Conservation (phyloP, 176 grass and related monocot genomes). For the Ensete ventricosum region DNA sequence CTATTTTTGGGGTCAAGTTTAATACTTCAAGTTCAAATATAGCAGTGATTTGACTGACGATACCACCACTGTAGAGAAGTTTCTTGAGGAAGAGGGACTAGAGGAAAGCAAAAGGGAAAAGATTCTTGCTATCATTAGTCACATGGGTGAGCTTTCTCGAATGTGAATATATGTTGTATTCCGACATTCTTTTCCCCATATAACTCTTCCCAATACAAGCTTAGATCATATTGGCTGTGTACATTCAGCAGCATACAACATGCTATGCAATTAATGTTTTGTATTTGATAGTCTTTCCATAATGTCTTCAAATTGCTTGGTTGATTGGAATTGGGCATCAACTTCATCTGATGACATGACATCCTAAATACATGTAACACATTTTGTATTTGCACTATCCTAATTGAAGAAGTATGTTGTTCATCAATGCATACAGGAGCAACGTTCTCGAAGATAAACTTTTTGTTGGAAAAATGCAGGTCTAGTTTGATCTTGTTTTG, state of each 20-base stretch:
- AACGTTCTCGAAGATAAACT: not conserved
- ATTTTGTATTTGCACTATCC: too few relatives aligned
- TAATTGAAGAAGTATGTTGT: too few relatives aligned
- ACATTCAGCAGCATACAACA: too few relatives aligned
- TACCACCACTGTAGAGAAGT: conserved; percentile 40
- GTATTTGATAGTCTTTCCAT: not conserved
- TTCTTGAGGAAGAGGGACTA: conserved; percentile 54
- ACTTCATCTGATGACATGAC: not conserved
- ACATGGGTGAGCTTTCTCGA: conserved; percentile 59
- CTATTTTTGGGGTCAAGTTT: not conserved
- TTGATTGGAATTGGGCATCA: not conserved
- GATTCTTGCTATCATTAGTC: conserved; percentile 65
- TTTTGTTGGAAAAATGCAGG: not conserved
- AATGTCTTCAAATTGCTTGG: not conserved
- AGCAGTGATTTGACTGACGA: conserved; percentile 63
- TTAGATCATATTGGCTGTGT: too few relatives aligned
- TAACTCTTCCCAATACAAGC: too few relatives aligned
- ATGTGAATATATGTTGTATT: not conserved
- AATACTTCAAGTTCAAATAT: not conserved
- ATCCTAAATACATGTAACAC: not conserved
- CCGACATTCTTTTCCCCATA: too few relatives aligned
- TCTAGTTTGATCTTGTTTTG: not conserved
- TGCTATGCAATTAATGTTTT: too few relatives aligned
- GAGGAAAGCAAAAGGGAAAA: conserved; percentile 42
- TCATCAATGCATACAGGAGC: not conserved